Evolutionary conservation across 441 rosid genomes (phyloP).

Genomic region (Gossypium aridum): DNA sequence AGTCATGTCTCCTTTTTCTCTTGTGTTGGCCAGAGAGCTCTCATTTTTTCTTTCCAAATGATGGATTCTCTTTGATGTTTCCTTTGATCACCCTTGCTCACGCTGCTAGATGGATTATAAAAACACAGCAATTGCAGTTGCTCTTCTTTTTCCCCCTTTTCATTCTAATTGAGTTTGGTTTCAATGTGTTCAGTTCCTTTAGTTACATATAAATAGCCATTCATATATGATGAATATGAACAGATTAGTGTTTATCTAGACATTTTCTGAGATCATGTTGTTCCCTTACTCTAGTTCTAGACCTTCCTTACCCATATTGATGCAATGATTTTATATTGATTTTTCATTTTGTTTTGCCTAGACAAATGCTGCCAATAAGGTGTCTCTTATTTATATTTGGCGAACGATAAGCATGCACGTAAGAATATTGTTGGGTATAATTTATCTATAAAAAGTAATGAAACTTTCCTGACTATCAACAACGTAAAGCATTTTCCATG

Average conservation of each 20-base stretch:
- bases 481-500: neutral
- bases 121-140: neutral
- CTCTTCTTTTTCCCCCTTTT: neutral
- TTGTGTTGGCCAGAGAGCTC: neutral
- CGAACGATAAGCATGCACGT: neutral
- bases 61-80: neutral
- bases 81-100: neutral
- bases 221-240: neutral
- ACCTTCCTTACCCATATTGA: neutral
- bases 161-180: constrained; percentile 4
- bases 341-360: neutral
- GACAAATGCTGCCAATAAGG: neutral
- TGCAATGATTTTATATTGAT: neutral
- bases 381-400: neutral
- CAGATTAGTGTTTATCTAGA: neutral
- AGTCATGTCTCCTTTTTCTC: neutral
- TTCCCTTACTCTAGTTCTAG: neutral
- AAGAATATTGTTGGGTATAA: neutral
- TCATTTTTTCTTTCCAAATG: neutral
- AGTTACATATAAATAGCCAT: neutral
- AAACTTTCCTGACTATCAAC: neutral
- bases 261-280: neutral
- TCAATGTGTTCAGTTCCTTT: neutral
- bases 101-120: neutral
- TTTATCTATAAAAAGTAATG: neutral